Evolutionary conservation across 2,329 filamentous ascomycete species (phyloP), one percentile per base, ranked within the genome.

Genomic region (Exserohilum rostratum): DNA sequence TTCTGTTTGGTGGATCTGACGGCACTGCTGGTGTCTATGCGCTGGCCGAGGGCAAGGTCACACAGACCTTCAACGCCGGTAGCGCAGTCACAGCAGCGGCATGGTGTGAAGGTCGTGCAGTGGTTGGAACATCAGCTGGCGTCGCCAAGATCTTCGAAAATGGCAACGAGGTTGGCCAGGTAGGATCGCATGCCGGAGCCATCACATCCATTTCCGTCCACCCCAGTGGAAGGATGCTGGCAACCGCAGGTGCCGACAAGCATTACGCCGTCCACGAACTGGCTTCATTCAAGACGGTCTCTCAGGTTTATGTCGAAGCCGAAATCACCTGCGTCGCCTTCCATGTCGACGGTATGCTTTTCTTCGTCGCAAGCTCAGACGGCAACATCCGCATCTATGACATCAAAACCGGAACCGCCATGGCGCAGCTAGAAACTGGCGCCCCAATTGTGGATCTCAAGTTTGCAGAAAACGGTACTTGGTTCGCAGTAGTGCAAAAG

Each of bases 391-490:
- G 93, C 74, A 85, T 99, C 48, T 98, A 90, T 77, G 90, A 96
- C 76, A 88, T 92, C 64, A 93, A 90, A 75, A 90, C 85, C 0
- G 89, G 92, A 33, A 85, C 88, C 56, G 83, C 87, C 62, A 90
- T 91, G 25, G 91, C 91, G 25, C 87, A 85, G 50, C 96, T 96
- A 75, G 79, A 82, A 6, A 76, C 81, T 56, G 71, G 76, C 20
- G 86, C 87, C 0, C 87, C 92, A 0, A 83, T 97, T 3, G 86
- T 90, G 66, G 85, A 87, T 10, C 79, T 99, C 35, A 83, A 85
- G 54, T 99, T 99, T 77, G 97, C 93, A 0, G 95, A 99, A 76
- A 99, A 99, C 66, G 95, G 95, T 20, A 96, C 90, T 67, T 98
- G 93, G 91, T 87, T 99, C 61, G 93, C 93, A 1, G 90, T 91